A percentile compares a stretch with the other conserved stretches of the same genome.
Conservation (phyloP, 306 rosid species). For the Spatholobus suberectus region DNA sequence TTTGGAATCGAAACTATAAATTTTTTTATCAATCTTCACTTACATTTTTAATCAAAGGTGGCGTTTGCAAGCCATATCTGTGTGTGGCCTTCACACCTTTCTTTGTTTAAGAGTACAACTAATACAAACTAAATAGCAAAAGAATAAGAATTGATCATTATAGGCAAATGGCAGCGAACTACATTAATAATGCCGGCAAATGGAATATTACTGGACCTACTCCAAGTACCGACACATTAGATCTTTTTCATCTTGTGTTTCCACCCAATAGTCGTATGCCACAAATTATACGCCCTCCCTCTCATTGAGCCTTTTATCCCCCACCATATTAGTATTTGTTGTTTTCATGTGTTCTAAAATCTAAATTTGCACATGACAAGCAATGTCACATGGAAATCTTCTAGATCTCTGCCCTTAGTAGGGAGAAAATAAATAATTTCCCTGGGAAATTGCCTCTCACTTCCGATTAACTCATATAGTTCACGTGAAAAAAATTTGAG, state of each 20-base stretch:
- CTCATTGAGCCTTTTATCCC: not conserved
- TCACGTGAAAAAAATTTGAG: not conserved
- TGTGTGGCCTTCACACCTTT: not conserved
- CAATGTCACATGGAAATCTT: conserved; percentile 13
- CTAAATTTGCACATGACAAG: conserved; percentile 24
- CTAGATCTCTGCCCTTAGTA: not conserved
- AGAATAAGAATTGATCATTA: not conserved
- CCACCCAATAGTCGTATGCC: conserved; percentile 32
- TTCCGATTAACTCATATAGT: not conserved
- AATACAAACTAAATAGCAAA: not conserved
- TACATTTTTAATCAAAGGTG: not conserved
- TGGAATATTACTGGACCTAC: conserved; percentile 24
- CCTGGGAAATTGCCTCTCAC: not conserved
- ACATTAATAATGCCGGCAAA: conserved; percentile 27
- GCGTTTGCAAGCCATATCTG: not conserved
- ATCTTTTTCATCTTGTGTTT: conserved; percentile 34
- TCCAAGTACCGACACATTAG: conserved; percentile 6
- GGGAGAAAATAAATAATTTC: not conserved
- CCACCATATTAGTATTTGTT: not conserved
- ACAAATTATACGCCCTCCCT: not conserved
- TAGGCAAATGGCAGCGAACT: not conserved
- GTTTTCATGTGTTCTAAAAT: not conserved
- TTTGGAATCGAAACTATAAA: too few relatives aligned
- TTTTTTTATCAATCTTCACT: too few relatives aligned
- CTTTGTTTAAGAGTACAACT: not conserved